Base-by-base conservation (phyloP, 2,329 filamentous ascomycete species). In the Hypocreales sp. region DNA sequence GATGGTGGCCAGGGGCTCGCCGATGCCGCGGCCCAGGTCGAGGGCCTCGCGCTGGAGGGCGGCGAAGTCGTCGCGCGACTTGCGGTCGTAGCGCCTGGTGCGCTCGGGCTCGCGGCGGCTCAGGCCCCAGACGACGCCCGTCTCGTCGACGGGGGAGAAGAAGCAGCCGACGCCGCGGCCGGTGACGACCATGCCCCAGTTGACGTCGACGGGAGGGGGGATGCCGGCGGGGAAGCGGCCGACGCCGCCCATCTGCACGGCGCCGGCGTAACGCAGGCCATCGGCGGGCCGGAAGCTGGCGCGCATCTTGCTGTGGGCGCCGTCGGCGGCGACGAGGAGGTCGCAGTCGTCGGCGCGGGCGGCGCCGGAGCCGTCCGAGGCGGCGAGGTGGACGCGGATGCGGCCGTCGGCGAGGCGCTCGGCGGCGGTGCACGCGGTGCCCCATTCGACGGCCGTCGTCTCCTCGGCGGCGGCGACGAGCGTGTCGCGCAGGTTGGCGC, bases 251-350 rank as follows among this genome's bases (percentile, higher is more conserved):
- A n/a, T n/a, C n/a, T n/a, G 42, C 4, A 58, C 44, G 4, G 51
- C 50, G 0, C 58, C 58, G 2, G 50, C 42, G 35, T 52, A 61
- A 9, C 48, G 20, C 2, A 62, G 43, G 2, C 28, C 38, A 27
- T 62, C 55, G 6, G 46, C 32, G 7, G 57, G 57, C 12, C 58
- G 44, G 5, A 63, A 33, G 8, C 21, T 33, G 9, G 39, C 36
- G 19, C 61, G 41, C 3, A 63, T 40, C 30, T 50, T 58, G 34
- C 56, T 61, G 12, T 40, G 47, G 0, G 55, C 48, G 0, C 60
- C 61, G 32, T 64, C 61, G 0, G 60, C 57, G 1, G 48, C 57
- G 19, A 64, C 42, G 7, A 64, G 45, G 1, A 64, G 11, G 32
- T 63, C 58, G 24, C 55, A 58, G 2, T 43, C 35, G 15, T n/a